These are phyloP conservation scores for Phytophthora rubi DNA, from an alignment of 352 stramenopile genomes.

Conservation along the genomic window DNA sequence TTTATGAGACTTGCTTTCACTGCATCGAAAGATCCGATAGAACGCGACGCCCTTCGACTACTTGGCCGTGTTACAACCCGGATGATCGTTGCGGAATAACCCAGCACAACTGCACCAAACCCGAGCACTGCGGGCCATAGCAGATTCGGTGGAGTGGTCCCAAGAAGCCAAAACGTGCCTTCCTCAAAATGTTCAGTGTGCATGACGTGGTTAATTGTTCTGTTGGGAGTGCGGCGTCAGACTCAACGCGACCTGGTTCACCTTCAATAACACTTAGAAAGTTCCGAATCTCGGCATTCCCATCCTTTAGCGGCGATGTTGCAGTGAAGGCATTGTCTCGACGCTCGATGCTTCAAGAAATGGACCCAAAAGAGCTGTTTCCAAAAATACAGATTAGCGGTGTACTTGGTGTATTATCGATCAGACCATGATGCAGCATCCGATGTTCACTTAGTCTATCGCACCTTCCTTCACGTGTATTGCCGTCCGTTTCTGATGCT, in stretches of 20 bases:
- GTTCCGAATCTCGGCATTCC: too few species aligned
- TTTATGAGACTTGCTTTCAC: not conserved
- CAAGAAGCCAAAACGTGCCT: slow-evolving; percentile 8
- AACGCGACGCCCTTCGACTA: not conserved
- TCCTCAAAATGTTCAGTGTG: slow-evolving; percentile 5
- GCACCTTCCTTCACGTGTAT: not conserved
- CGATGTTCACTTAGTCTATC: not conserved
- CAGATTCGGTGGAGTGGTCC: not conserved
- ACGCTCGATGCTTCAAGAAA: too few species aligned
- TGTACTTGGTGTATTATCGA: too few species aligned
- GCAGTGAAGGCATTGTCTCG: too few species aligned
- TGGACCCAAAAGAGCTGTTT: too few species aligned
- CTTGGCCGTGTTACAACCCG: not conserved
- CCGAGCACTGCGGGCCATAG: slow-evolving; percentile 10
- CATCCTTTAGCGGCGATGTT: too few species aligned
- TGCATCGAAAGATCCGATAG: not conserved
- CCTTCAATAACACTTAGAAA: not conserved
- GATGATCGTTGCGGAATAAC: not conserved
- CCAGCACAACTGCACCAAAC: not conserved
- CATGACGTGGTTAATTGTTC: slow-evolving; percentile 1
- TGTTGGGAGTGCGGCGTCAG: not conserved
- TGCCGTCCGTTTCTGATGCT: too few species aligned
- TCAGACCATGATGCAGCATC: too few species aligned
- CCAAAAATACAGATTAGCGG: too few species aligned
- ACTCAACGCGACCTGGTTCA: not conserved